phyloP scores from a whole-genome alignment of 2,329 filamentous ascomycete genomes.

The Rugonectria rugulosa region DNA sequence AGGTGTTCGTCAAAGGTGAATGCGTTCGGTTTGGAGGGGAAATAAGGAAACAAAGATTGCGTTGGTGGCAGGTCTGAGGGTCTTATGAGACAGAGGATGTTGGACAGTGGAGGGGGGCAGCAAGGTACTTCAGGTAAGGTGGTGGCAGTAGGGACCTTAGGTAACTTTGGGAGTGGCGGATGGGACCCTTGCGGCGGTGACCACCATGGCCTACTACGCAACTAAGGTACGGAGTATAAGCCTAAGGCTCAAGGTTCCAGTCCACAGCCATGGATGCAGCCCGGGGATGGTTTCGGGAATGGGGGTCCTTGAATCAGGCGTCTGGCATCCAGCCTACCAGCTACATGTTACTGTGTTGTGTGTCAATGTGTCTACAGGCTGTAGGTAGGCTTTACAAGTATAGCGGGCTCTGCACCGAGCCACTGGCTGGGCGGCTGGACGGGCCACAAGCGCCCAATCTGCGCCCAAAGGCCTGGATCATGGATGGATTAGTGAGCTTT shows the following conservation, averaged over 20 bases:
- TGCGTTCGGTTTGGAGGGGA: constrained; percentile 27
- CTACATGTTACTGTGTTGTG: too few species aligned
- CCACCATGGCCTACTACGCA: too few species aligned
- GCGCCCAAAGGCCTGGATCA: constrained; percentile 22
- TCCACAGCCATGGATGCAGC: constrained; percentile 22
- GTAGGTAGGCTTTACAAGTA: constrained; percentile 5
- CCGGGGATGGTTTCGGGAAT: constrained; percentile 33
- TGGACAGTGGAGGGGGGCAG: constrained; percentile 21
- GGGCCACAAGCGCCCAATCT: constrained; percentile 31
- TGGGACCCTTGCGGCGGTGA: constrained; percentile 36
- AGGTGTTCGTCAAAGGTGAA: constrained; percentile 8
- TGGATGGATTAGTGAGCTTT: constrained; percentile 7
- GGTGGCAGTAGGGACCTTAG: too few species aligned
- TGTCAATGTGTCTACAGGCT: constrained; percentile 13
- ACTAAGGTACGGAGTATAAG: too few species aligned
- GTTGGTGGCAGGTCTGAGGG: constrained; percentile 19
- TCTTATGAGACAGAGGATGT: constrained; percentile 29
- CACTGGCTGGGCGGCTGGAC: too few species aligned
- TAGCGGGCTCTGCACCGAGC: neutral
- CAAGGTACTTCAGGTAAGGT: too few species aligned
- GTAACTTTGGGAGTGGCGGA: constrained; percentile 15
- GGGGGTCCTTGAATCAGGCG: constrained; percentile 31
- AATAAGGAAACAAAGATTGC: constrained; percentile 6
- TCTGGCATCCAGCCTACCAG: too few species aligned
- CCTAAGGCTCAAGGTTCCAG: neutral